A percentile compares a stretch with the other conserved stretches of the same genome.
Evolutionary conservation across 257 asterid genomes (phyloP).

Genomic region (Lithospermum erythrorhizon): DNA sequence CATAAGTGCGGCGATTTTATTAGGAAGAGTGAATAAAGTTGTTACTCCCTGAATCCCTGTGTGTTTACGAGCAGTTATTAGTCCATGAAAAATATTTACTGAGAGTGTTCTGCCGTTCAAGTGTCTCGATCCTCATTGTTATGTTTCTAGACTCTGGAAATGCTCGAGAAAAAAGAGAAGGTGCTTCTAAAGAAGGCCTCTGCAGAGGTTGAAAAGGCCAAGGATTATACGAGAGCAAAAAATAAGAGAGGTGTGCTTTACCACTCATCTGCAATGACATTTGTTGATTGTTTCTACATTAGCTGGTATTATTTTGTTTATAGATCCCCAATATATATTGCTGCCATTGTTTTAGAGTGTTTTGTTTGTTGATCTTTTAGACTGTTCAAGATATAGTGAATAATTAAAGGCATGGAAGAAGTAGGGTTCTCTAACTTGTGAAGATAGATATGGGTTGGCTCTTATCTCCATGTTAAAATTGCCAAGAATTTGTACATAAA

Average conservation of each 20-base stretch:
- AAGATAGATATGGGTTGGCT: background rate
- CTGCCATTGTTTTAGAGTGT: background rate
- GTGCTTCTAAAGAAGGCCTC: slow-evolving; percentile 61
- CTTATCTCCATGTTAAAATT: background rate
- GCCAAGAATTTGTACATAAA: background rate
- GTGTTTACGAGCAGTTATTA: no score
- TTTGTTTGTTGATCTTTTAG: background rate
- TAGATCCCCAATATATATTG: background rate
- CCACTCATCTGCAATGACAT: background rate
- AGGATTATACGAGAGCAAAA: slow-evolving; percentile 53
- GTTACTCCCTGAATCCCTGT: background rate
- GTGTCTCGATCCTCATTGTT: slow-evolving; percentile 1
- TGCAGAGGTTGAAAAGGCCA: slow-evolving; percentile 54
- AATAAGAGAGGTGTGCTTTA: slow-evolving; percentile 53
- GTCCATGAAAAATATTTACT: background rate
- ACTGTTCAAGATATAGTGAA: background rate
- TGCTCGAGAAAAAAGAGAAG: slow-evolving; percentile 71
- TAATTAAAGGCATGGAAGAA: background rate
- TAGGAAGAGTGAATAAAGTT: background rate
- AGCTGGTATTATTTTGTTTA: background rate
- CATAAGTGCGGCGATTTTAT: background rate
- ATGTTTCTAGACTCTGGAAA: slow-evolving; percentile 46
- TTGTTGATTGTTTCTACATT: background rate
- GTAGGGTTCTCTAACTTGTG: background rate
- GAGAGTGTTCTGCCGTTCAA: background rate